These are phyloP conservation scores for Amylostereum chailletii DNA, from an alignment of 1,284 basidiomycete genomes.

Conservation along the genomic window DNA sequence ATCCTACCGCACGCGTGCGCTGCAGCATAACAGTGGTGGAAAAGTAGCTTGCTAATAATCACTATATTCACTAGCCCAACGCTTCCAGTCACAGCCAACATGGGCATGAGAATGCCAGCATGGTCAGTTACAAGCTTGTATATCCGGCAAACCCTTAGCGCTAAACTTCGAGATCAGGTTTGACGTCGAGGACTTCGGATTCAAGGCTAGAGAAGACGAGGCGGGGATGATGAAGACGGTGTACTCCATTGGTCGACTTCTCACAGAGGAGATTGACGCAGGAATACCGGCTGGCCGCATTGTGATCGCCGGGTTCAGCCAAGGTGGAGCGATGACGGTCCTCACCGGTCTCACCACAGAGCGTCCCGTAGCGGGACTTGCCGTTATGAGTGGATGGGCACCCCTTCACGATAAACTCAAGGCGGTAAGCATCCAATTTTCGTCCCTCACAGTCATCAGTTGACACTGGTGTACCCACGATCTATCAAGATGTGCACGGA, in stretches of 20 bases:
- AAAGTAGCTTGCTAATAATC: background rate
- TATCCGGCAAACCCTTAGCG: conserved; percentile 2
- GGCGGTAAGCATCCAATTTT: conserved; percentile 33
- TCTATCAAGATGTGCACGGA: conserved; percentile 47
- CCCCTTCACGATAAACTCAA: conserved; percentile 59
- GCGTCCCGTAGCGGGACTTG: conserved; percentile 66
- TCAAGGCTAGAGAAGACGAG: conserved; percentile 62
- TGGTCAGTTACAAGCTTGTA: conserved; percentile 37
- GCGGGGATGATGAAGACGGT: conserved; percentile 62
- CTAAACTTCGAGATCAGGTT: conserved; percentile 41
- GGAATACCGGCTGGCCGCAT: conserved; percentile 63
- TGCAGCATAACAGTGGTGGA: background rate
- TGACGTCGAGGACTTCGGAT: conserved; percentile 65
- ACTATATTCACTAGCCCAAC: conserved; percentile 32
- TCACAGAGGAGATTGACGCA: conserved; percentile 65
- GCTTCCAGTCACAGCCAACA: conserved; percentile 59
- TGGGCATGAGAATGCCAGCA: conserved; percentile 59
- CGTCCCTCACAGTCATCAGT: background rate
- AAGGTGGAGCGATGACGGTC: conserved; percentile 77
- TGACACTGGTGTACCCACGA: background rate
- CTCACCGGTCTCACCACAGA: conserved; percentile 64
- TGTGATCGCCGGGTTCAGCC: conserved; percentile 83
- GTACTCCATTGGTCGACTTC: conserved; percentile 55
- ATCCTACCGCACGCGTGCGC: conserved; percentile 68
- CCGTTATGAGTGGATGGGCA: conserved; percentile 71